phyloP scores from a whole-genome alignment of 768 basidiomycete genomes.

The Gautieria morchelliformis region DNA sequence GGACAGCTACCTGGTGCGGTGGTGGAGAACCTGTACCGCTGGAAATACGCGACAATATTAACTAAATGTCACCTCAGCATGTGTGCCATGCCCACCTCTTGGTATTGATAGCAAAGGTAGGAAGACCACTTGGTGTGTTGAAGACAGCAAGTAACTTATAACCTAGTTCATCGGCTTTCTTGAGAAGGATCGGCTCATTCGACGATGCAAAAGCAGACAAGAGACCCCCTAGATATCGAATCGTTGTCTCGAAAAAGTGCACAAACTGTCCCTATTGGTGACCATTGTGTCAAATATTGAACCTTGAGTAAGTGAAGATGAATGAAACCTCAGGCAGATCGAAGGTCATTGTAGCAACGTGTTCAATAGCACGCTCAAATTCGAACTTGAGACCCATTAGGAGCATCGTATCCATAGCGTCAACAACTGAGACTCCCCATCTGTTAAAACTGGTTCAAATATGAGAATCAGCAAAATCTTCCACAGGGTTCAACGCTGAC shows the following conservation, averaged over 20 bases:
- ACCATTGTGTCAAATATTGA: neutral
- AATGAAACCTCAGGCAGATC: conserved; percentile 20
- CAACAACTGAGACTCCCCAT: conserved; percentile 29
- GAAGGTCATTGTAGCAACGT: conserved; percentile 4
- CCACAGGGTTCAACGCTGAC: neutral
- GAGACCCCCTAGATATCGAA: conserved; percentile 36
- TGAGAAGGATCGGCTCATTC: conserved; percentile 9
- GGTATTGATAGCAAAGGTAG: conserved; percentile 2
- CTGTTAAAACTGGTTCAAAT: conserved; percentile 13
- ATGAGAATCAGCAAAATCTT: neutral
- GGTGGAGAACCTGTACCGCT: no score
- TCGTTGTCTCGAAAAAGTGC: conserved; percentile 29
- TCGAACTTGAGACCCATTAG: conserved; percentile 24
- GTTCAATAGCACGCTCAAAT: neutral
- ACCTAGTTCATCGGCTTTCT: conserved; percentile 9
- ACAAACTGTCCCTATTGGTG: neutral
- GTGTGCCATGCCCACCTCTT: neutral
- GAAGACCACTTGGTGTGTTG: conserved; percentile 10
- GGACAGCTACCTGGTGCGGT: no score
- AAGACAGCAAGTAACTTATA: conserved; percentile 8
- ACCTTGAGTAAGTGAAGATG: neutral
- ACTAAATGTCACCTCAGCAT: neutral
- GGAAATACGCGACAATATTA: neutral
- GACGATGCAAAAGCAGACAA: conserved; percentile 10
- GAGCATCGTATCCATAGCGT: conserved; percentile 32